Base-by-base conservation (phyloP, 179 eudicot genomes). In the Sideroxylon spinosum region DNA sequence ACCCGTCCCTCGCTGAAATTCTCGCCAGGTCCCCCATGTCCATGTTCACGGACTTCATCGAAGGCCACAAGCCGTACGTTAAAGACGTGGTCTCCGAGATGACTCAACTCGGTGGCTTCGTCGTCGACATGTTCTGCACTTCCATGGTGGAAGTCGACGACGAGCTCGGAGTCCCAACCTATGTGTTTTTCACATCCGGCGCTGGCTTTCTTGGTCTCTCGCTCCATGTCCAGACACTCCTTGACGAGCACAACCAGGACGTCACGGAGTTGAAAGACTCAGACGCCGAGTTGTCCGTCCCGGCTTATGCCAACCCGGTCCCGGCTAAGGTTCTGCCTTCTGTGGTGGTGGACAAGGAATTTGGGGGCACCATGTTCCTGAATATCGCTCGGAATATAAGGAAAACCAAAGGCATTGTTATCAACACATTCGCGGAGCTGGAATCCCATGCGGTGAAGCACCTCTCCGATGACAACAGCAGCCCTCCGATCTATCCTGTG, bases 361-460 rank as follows among this genome's bases (percentile, higher is more conserved):
- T 26, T 0, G 88, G 81, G 1, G 29, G 20, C 10, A 8, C 17
- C 0, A 48, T 37, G 26, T 8, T 77, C 4, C 2, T 82, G 0
- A 16, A 28, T 7, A 46, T 48, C 0, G 26, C 80, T 0, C 68
- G 71, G 59, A 73, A 56, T 56, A 82, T 82, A 50, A 78, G 82
- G 37, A 69, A 50, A 7, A 4, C 78, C 0, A 84, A 83, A 55
- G 94, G 94, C 1, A 90, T 92, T 16, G 14, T 92, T 13, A 85
- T 90, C 14, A 90, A 92, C 67, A 84, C 92, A 0, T 89, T 79
- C 37, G 9, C 3, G 0, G 92, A 89, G 78, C 66, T 88, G 0
- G 91, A 91, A 73, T 28, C 80, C 0, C 20, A 68, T 25, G 76
- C 74, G 0, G 11, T 86, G 0, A 23, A 81, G 17, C 16, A 83